phyloP scores from a whole-genome alignment of 2,329 filamentous ascomycete species.

The Colletotrichum limetticola region DNA sequence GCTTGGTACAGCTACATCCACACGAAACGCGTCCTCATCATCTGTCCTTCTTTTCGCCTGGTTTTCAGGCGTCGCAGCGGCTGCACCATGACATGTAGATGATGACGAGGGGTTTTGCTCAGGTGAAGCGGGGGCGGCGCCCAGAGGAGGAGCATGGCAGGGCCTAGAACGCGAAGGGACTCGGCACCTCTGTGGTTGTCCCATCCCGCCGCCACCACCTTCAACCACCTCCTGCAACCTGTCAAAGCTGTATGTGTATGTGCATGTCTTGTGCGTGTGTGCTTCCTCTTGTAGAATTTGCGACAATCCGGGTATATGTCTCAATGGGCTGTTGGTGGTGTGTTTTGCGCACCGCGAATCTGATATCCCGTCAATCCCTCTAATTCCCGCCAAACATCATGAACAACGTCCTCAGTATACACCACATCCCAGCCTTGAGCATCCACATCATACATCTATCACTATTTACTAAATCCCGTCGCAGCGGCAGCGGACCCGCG shows the following conservation, averaged over 20 bases:
- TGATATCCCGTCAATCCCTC: neutral
- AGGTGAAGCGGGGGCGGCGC: slow-evolving; percentile 9
- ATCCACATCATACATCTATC: neutral
- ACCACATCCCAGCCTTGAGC: neutral
- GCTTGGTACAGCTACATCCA: neutral
- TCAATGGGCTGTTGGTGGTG: neutral
- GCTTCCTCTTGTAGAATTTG: neutral
- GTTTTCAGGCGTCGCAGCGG: neutral
- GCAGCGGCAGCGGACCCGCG: slow-evolving; percentile 13
- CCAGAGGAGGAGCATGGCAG: neutral
- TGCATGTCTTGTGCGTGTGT: neutral
- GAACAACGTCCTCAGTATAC: neutral
- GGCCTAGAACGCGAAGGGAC: slow-evolving; percentile 15
- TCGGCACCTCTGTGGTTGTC: neutral
- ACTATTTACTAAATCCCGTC: neutral
- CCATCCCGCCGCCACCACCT: neutral
- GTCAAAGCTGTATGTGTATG: slow-evolving; percentile 16
- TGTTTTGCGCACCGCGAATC: neutral
- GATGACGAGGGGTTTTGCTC: slow-evolving; percentile 3
- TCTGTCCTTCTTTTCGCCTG: neutral
- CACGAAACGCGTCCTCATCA: neutral
- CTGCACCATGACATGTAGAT: slow-evolving; percentile 29
- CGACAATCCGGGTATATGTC: neutral
- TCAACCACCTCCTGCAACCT: neutral
- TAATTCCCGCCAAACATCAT: neutral